A percentile compares a stretch with the other conserved stretches of the same genome.
phyloP scores from a whole-genome alignment of 164 flowering plant species.

The Chimonanthus salicifolius region DNA sequence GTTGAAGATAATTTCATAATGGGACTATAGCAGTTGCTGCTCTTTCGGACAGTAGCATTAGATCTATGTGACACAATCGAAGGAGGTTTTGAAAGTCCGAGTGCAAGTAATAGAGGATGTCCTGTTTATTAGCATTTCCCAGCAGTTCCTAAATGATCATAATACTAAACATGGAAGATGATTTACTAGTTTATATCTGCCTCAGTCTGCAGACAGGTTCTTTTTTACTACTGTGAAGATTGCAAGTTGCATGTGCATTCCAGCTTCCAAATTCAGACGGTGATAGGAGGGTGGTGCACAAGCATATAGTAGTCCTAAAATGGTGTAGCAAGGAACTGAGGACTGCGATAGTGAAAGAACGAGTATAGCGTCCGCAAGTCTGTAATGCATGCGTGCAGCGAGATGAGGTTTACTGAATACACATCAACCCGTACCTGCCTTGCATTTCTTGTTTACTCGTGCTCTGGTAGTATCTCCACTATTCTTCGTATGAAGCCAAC shows the following conservation, averaged over 20 bases:
- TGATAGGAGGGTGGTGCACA: conserved; percentile 38
- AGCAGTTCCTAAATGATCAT: neutral
- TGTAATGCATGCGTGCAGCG: neutral
- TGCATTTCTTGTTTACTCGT: too few species aligned
- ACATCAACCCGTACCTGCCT: too few species aligned
- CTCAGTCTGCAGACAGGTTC: conserved; percentile 43
- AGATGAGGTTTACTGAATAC: too few species aligned
- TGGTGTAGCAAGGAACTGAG: conserved; percentile 42
- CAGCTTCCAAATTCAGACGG: conserved; percentile 17
- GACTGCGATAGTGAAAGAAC: conserved; percentile 59
- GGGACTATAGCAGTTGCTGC: conserved; percentile 45
- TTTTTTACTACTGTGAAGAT: conserved; percentile 49
- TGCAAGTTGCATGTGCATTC: conserved; percentile 47
- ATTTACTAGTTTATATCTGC: conserved; percentile 4
- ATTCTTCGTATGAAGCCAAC: too few species aligned
- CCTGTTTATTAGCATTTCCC: neutral
- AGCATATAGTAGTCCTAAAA: conserved; percentile 52
- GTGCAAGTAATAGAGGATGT: conserved; percentile 37
- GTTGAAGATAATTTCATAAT: neutral
- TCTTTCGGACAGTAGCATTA: conserved; percentile 65
- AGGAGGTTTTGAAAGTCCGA: conserved; percentile 55
- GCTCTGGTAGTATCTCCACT: too few species aligned
- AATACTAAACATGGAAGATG: neutral
- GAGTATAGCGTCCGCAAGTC: conserved; percentile 21
- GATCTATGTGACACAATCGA: conserved; percentile 70